Evolutionary conservation across 139 green algal species (phyloP).

Genomic region (Dunaliella primolecta): DNA sequence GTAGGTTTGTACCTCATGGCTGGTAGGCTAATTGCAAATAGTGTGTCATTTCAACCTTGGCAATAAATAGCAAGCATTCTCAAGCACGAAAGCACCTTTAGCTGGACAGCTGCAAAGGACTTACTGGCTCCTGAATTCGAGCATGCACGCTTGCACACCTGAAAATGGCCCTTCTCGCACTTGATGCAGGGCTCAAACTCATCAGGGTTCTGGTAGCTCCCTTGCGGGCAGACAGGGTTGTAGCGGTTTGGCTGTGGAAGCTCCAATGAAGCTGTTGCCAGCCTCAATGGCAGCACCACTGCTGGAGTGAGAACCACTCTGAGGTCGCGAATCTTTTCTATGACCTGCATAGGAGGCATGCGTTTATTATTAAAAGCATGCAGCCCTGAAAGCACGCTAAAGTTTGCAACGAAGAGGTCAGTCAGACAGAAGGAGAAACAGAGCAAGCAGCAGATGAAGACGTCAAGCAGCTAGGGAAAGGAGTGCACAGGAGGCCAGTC

Average conservation of each 20-base stretch:
- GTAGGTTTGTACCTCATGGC: constrained; percentile 12
- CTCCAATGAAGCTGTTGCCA: constrained; percentile 5
- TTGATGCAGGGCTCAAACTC: constrained; percentile 23
- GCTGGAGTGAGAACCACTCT: constrained; percentile 7
- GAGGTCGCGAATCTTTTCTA: constrained; percentile 17
- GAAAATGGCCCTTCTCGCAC: constrained; percentile 15
- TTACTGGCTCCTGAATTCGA: neutral
- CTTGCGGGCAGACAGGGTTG: constrained; percentile 19
- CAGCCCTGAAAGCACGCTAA: no score
- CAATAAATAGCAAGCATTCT: neutral
- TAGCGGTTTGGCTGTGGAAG: constrained; percentile 34
- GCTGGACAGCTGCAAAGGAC: neutral
- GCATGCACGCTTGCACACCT: constrained; percentile 10
- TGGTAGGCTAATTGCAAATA: constrained; percentile 18
- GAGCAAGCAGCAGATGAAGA: no score
- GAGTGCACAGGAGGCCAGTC: no score
- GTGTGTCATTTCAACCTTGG: constrained; percentile 12
- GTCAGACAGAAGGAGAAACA: no score
- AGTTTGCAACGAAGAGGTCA: no score
- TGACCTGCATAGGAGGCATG: constrained; percentile 18
- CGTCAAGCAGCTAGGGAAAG: no score
- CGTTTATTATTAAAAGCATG: no score
- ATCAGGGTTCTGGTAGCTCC: constrained; percentile 20
- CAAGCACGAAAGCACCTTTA: neutral
- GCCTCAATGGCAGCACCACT: constrained; percentile 23